Base-by-base conservation (phyloP, 495 filamentous ascomycete species). In the Talaromyces ruber region DNA sequence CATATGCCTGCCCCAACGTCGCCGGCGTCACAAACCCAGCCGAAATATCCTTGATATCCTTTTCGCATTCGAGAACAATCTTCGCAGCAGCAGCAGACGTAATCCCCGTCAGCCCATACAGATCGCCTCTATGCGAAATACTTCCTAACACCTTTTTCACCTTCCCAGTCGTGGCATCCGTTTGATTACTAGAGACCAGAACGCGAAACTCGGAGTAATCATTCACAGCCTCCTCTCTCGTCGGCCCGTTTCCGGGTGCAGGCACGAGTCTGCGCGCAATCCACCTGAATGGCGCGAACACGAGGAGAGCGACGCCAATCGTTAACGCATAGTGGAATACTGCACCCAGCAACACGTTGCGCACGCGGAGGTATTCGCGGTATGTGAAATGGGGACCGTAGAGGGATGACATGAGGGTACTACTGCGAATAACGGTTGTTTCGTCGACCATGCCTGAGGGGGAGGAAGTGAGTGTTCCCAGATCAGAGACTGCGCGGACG, bases 11-110 rank as follows among this genome's bases (percentile, higher is more conserved):
- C 0, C 92, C 92, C 39, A 97, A 73, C 43, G 84, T 89, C n/a
- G 90, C 88, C n/a, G 92, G 81, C 1, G 92, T 97, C 21, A 92
- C 84, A 25, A 95, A 76, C 9, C 90, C 90, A 25, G 90, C 87
- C 1, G 89, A 77, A 21, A 82, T 75, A 64, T 80, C 79, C 59
- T 77, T 82, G 11, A 81, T 70, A 24, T 80, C 79, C 32, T 84
- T 67, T 55, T 86, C 84, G 30, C 89, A 82, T 25, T 84, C 75
- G 16, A 95, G 76, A 30, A 96, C 74, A 3, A 86, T 83, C 64
- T 86, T 81, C 1, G 90, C 92, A 6, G 85, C 91, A 70, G 92
- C 82, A 1, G 84, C 81, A 25, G 91, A 58, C 58, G 88, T 74
- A 22, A 89, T 37, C 0, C 84, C 91, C 3, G 90, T 95, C 34